These are phyloP conservation scores for Coniochaeta sp. DNA, from an alignment of 2,329 filamentous ascomycete species.

Conservation along the genomic window DNA sequence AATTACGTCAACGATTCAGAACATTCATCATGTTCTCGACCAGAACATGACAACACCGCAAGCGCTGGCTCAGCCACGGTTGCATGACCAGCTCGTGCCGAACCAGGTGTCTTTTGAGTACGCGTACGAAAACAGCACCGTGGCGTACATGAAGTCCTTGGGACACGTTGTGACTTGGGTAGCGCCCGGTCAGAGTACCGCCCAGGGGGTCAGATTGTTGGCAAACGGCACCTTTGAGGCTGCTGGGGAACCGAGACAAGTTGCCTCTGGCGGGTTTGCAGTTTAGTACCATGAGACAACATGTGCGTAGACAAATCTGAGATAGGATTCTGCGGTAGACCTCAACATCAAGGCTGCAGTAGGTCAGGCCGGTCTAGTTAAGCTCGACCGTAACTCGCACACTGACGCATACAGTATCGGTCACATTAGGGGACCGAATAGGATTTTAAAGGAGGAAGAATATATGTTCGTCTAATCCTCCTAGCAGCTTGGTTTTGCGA, in stretches of 20 bases:
- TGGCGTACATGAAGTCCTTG: slow-evolving; percentile 51
- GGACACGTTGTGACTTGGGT: slow-evolving; percentile 71
- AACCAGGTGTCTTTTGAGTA: slow-evolving; percentile 63
- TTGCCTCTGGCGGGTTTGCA: background rate
- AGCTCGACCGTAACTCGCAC: too few species aligned
- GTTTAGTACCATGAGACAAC: background rate
- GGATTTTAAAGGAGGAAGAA: too few species aligned
- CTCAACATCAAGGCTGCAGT: too few species aligned
- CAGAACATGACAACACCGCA: slow-evolving; percentile 48
- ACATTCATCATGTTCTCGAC: slow-evolving; percentile 66
- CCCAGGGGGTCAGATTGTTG: slow-evolving; percentile 59
- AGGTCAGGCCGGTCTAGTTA: too few species aligned
- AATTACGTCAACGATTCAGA: slow-evolving; percentile 71
- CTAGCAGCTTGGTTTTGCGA: too few species aligned
- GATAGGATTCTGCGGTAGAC: too few species aligned
- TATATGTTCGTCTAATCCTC: too few species aligned
- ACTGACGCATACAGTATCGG: too few species aligned
- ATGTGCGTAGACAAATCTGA: background rate
- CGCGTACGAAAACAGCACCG: slow-evolving; percentile 56
- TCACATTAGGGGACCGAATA: too few species aligned
- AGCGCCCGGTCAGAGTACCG: slow-evolving; percentile 54
- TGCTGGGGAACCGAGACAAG: slow-evolving; percentile 67
- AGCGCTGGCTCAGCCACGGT: slow-evolving; percentile 57
- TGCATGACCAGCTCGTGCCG: slow-evolving; percentile 80
- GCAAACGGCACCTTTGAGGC: slow-evolving; percentile 68